Evolutionary conservation across 2,329 filamentous ascomycete species (phyloP), one percentile per base, ranked within the genome.

Genomic region (Fusarium sp.): DNA sequence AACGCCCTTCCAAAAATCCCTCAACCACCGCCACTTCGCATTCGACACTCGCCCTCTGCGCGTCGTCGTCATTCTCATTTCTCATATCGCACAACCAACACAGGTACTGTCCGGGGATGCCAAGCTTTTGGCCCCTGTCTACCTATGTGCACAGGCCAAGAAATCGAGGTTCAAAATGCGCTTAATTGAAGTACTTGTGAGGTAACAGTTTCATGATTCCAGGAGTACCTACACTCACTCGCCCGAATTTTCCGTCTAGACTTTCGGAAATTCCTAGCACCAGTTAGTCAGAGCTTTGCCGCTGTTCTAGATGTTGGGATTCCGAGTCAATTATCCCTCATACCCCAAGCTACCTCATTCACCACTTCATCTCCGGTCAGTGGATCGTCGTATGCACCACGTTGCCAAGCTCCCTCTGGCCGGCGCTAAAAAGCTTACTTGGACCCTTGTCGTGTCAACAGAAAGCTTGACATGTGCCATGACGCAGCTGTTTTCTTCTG

Each of bases 341-440:
- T 38, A 59, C 14, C 3, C 7, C 37, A 40, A 40, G 37, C n/a
- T 37, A 14, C 14, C 17, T 17, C 33, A 20, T 14, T 59, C 11
- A 27, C 22, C 25, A 27, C 3, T 27, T 62, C 40, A 52, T 35
- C 40, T 50, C 30, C 30, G 20, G n/a, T n/a, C 10, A 10, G 40
- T 57, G 52, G 38, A 30, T 47, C 38, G 32, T 33, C 59, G n/a
- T 58, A 35, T 59, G 10, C 2, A 59, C 33, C 40, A 35, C 47
- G 15, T n/a, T 50, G 54, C 25, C 33, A 7, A 47, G 14, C 43
- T 32, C 30, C 43, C 43, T 52, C 40, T 52, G 32, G 3, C 20
- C 20, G 40, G 2, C 70, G 66, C 70, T 73, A 72, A 73, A 72
- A 72, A 72, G 70, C 70, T 72, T 72, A 67, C 56, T 70, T 73